Percentiles rank a stretch among this genome's conserved stretches.
Conservation (phyloP, 352 stramenopile species). For the Elongisporangium undulatum region DNA sequence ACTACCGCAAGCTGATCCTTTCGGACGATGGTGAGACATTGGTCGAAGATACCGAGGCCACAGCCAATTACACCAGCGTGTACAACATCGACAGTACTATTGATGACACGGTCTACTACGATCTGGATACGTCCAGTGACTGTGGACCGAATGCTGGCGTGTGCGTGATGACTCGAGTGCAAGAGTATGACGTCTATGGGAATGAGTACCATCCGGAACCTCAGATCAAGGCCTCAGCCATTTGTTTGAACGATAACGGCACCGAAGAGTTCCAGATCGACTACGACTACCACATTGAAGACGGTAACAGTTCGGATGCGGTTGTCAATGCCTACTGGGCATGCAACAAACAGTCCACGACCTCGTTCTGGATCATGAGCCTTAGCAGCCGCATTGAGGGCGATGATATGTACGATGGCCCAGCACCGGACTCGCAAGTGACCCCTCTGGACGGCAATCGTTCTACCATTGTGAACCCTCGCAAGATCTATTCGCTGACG, state of each 20-base stretch:
- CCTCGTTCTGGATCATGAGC: background rate
- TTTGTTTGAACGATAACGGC: slow-evolving; percentile 22
- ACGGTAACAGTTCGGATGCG: background rate
- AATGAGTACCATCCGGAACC: slow-evolving; percentile 1
- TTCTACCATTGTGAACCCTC: no score
- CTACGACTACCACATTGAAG: slow-evolving; percentile 16
- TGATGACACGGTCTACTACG: background rate
- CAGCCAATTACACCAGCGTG: background rate
- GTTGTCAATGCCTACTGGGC: background rate
- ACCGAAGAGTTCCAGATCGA: slow-evolving; percentile 23
- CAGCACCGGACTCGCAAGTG: no score
- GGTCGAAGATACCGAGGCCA: background rate
- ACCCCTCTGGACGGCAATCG: no score
- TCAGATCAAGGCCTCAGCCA: slow-evolving; percentile 33
- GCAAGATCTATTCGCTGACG: no score
- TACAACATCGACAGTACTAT: background rate
- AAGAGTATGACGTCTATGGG: background rate
- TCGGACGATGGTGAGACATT: background rate
- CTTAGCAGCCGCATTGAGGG: no score
- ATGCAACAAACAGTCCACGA: slow-evolving; percentile 4
- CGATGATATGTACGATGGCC: no score
- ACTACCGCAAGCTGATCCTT: background rate
- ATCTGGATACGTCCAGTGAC: background rate
- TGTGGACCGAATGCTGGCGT: background rate
- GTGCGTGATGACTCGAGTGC: background rate